Evolutionary conservation across 1,284 basidiomycete genomes (phyloP), one percentile per base, ranked within the genome.

Genomic region (Ganoderma lingzhi): DNA sequence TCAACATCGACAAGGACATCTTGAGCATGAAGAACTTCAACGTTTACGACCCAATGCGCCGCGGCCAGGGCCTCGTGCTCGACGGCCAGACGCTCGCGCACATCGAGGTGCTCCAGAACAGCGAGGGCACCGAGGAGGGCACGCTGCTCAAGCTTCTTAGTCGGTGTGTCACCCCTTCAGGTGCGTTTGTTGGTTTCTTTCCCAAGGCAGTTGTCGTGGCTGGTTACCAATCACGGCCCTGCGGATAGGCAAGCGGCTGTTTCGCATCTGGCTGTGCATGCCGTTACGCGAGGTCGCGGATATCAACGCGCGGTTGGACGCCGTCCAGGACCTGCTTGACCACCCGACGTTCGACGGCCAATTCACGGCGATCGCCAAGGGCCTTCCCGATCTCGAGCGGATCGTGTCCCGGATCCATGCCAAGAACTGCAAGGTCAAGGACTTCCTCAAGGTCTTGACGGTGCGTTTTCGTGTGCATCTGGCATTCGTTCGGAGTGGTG

Each of bases 11-110:
- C 82, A 94, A 95, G 78, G 95, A 98, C 75, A 90, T 98, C 66
- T 80, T 98, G 73, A 94, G 90, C 68, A 96, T 97, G 90, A 93
- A 90, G 82, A 98, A 98, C 79, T 98, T 98, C 86, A 97, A 98
- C 77, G 86, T 98, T 56, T 98, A 98, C 78, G 96, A 98, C 80
- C 96, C 97, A 0, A 95, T 98, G 88, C 92, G 92, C 77, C 87
- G 88, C 71, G 96, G 95, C 28, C 87, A 92, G 77, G 94, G 92
- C 30, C 82, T 99, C 59, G 87, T 94, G 0, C 85, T 99, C 37
- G 96, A 99, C 79, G 97, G 97, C 2, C 96, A 98, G 78, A 97
- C 96, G 0, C 84, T 99, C 61, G 93, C 94, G 17, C 97, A 99
- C 80, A 87, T 99, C 74, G 97, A 98, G 84, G 88, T 98, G 9